These are phyloP conservation scores for Wickerhamiella pararugosa DNA, from an alignment of 1,139 yeast genomes.

Conservation along the genomic window DNA sequence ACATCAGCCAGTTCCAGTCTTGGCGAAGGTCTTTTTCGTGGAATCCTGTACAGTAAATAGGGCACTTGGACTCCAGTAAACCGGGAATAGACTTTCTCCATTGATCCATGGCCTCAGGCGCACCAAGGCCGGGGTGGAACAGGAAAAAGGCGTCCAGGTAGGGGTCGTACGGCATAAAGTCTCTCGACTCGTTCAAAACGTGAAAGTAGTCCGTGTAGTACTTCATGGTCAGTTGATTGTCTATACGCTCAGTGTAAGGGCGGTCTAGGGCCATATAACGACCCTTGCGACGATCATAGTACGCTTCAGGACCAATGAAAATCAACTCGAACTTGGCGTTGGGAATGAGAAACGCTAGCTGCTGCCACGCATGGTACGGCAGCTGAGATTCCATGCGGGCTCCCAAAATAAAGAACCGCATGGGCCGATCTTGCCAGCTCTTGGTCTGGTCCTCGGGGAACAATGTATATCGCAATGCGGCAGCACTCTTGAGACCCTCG, in stretches of 20 bases:
- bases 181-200: conserved; percentile 78
- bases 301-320: conserved; percentile 87
- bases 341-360: conserved; percentile 75
- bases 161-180: conserved; percentile 95
- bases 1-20: conserved; percentile 57
- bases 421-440: conserved; percentile 64
- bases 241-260: conserved; percentile 60
- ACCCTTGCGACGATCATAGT: conserved; percentile 49
- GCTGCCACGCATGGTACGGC: conserved; percentile 95
- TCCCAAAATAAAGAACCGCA: conserved; percentile 79
- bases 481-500: conserved; percentile 84
- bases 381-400: conserved; percentile 88
- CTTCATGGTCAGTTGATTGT: conserved; percentile 57
- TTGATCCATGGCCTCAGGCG: conserved; percentile 61
- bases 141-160: conserved; percentile 81
- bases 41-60: conserved; percentile 80
- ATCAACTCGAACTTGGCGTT: conserved; percentile 69
- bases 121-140: conserved; percentile 90
- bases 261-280: conserved; percentile 38
- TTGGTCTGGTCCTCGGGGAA: conserved; percentile 50
- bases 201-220: conserved; percentile 88
- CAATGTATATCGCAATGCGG: conserved; percentile 79
- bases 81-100: conserved; percentile 82
- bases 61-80: conserved; percentile 81
- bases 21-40: conserved; percentile 55